These are phyloP conservation scores for Sordaria brevicollis DNA, from an alignment of 495 filamentous ascomycete species.

Conservation along the genomic window DNA sequence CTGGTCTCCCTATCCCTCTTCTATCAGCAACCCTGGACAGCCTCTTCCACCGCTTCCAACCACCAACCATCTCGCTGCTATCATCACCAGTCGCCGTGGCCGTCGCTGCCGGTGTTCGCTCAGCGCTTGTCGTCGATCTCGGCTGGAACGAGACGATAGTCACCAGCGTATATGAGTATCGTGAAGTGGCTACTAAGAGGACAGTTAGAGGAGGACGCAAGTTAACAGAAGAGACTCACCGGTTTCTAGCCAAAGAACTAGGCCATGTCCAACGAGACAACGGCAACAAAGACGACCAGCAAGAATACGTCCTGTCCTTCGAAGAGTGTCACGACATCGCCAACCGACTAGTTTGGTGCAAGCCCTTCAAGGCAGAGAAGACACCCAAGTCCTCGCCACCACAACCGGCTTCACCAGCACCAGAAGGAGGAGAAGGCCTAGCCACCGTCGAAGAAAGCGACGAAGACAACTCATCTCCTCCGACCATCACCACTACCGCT, in stretches of 20 bases:
- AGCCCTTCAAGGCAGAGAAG: conserved; percentile 12
- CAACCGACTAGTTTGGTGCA: conserved; percentile 69
- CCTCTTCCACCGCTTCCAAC: conserved; percentile 68
- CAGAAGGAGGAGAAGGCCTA: conserved; percentile 22
- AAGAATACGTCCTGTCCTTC: conserved; percentile 40
- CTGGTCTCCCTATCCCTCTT: conserved; percentile 66
- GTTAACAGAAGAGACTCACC: conserved; percentile 57
- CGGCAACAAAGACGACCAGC: background rate
- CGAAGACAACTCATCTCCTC: conserved; percentile 22
- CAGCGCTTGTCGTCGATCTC: conserved; percentile 74
- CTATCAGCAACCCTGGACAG: conserved; percentile 64
- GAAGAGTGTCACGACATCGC: conserved; percentile 71
- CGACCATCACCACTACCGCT: background rate
- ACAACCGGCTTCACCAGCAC: conserved; percentile 6
- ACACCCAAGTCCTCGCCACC: background rate
- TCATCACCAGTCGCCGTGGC: conserved; percentile 59
- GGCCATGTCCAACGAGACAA: conserved; percentile 3
- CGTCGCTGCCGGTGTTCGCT: conserved; percentile 72
- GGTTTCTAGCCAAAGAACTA: conserved; percentile 40
- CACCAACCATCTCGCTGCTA: conserved; percentile 72
- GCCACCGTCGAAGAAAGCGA: conserved; percentile 42
- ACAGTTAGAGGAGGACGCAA: conserved; percentile 64
- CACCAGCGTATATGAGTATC: conserved; percentile 78
- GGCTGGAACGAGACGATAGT: conserved; percentile 84
- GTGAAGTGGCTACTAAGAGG: conserved; percentile 57